A percentile compares a stretch with the other conserved stretches of the same genome.
These are phyloP conservation scores for Zygosaccharomyces sapae DNA, from an alignment of 1,139 yeast species.

Conservation along the genomic window DNA sequence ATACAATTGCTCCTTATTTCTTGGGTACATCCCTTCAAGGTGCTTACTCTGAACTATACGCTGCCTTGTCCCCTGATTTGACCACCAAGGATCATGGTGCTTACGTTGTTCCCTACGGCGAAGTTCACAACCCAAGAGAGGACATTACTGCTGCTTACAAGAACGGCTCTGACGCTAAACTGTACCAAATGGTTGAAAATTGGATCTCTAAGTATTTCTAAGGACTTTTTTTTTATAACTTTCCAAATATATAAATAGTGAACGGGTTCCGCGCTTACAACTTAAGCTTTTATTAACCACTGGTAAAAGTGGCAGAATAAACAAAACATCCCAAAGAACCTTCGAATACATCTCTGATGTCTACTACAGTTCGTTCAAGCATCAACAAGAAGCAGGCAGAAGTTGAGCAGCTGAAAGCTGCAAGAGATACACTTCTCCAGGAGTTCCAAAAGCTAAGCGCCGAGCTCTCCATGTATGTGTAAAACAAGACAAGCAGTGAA, in stretches of 20 bases:
- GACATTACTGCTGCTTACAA: slow-evolving; percentile 27
- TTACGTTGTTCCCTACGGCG: slow-evolving; percentile 34
- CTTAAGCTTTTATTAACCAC: background rate
- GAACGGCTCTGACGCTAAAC: slow-evolving; percentile 27
- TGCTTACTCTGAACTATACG: slow-evolving; percentile 43
- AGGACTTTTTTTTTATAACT: slow-evolving; percentile 1
- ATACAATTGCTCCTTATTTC: slow-evolving; percentile 15
- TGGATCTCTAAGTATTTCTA: slow-evolving; percentile 12
- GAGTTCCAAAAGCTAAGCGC: slow-evolving; percentile 15
- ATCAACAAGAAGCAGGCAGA: slow-evolving; percentile 8
- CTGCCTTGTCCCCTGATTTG: slow-evolving; percentile 40
- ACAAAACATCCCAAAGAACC: background rate
- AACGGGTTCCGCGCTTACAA: background rate
- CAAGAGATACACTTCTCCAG: slow-evolving; percentile 6
- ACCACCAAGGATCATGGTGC: slow-evolving; percentile 37
- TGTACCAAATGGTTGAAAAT: slow-evolving; percentile 28
- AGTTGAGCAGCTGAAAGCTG: slow-evolving; percentile 8
- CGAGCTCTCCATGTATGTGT: slow-evolving; percentile 8
- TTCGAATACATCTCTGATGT: slow-evolving; percentile 1
- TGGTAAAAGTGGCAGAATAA: background rate
- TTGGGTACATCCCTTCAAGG: slow-evolving; percentile 39
- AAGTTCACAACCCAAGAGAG: slow-evolving; percentile 29
- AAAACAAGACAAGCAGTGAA: slow-evolving; percentile 2
- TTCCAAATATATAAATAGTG: background rate
- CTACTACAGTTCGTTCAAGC: slow-evolving; percentile 1